These are phyloP conservation scores for Yamadazyma nakazawae DNA, from an alignment of 805 yeast genomes.

Conservation along the genomic window DNA sequence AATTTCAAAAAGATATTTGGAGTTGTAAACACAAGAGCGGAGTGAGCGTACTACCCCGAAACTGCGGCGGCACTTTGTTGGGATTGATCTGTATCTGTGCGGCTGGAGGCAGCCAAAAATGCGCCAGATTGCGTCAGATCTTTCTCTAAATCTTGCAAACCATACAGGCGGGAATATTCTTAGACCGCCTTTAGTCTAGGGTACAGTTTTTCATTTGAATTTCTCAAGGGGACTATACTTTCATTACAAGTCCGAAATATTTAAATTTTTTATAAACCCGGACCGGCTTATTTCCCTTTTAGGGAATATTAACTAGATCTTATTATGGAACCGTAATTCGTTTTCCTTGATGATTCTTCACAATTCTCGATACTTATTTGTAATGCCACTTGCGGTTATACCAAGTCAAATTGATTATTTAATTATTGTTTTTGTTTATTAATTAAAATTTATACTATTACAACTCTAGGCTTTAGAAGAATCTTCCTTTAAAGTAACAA, in stretches of 20 bases:
- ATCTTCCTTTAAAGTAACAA: slow-evolving; percentile 82
- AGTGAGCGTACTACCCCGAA: not conserved
- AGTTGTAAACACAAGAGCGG: no score
- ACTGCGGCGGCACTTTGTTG: not conserved
- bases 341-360: not conserved
- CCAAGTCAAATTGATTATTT: not conserved
- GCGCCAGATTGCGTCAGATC: not conserved
- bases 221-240: not conserved
- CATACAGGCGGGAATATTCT: not conserved
- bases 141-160: no score
- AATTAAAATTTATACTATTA: not conserved
- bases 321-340: not conserved
- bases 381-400: not conserved
- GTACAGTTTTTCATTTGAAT: not conserved
- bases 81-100: not conserved
- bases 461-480: slow-evolving; percentile 8
- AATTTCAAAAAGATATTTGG: no score
- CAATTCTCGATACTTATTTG: not conserved
- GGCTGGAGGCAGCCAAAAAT: no score
- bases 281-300: not conserved
- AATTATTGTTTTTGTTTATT: no score
- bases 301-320: not conserved
- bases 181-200: not conserved
- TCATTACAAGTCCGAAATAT: not conserved
- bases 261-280: no score